These are phyloP conservation scores for Plasmopara muralis DNA, from an alignment of 352 stramenopile species.

Conservation along the genomic window DNA sequence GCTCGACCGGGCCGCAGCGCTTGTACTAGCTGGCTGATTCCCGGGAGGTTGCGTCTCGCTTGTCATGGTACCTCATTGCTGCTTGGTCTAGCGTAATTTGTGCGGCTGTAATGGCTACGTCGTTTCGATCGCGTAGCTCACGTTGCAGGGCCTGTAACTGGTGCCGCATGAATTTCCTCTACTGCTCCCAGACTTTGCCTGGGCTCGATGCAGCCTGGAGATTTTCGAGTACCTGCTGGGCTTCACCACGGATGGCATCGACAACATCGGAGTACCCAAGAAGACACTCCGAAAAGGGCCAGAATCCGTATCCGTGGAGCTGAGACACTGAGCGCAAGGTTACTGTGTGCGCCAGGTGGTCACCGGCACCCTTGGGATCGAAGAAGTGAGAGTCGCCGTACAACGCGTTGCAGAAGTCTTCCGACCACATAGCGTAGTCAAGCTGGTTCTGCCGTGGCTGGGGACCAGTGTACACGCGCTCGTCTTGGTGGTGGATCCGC, in stretches of 20 bases:
- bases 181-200: slow-evolving; percentile 1
- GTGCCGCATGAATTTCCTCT: neutral
- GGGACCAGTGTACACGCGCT: neutral
- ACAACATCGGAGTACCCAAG: neutral
- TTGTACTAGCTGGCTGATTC: too few relatives aligned
- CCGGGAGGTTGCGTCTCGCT: neutral
- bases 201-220: neutral
- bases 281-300: neutral
- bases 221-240: neutral
- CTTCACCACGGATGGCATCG: neutral
- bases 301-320: neutral
- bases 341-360: neutral
- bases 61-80: neutral
- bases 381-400: neutral
- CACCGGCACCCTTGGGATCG: neutral
- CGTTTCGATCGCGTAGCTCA: neutral
- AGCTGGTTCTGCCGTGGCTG: neutral
- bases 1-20: too few relatives aligned
- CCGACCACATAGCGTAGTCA: neutral
- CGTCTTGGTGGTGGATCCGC: neutral
- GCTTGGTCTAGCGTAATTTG: neutral
- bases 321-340: neutral
- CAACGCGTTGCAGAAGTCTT: neutral
- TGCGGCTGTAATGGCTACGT: neutral
- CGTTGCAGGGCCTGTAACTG: neutral